Evolutionary conservation across 192 early-diverging fungal species (phyloP).

Genomic region (Paraglomus brasilianum): DNA sequence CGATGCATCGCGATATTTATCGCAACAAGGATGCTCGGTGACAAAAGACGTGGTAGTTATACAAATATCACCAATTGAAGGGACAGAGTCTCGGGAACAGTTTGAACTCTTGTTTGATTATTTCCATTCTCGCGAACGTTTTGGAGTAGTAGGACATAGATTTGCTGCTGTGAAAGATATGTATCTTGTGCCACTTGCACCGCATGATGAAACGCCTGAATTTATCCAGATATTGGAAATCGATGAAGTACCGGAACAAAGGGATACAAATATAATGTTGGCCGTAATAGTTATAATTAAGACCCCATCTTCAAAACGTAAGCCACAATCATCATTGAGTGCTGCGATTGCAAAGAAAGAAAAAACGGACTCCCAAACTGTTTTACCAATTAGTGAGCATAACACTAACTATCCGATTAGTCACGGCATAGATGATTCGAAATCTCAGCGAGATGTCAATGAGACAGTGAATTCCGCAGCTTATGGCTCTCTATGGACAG

Average conservation of each 20-base stretch:
- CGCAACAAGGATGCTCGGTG: conserved; percentile 47
- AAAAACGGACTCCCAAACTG: background rate
- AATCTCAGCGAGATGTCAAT: no score
- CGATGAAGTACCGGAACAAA: conserved; percentile 33
- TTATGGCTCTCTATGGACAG: no score
- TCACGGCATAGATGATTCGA: no score
- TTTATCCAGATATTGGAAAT: conserved; percentile 54
- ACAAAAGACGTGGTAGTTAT: conserved; percentile 65
- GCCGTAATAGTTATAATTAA: conserved; percentile 27
- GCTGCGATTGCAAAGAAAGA: background rate
- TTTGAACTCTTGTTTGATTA: conserved; percentile 58
- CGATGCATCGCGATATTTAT: conserved; percentile 56
- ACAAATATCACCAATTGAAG: conserved; percentile 47
- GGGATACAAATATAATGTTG: conserved; percentile 26
- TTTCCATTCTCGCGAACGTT: conserved; percentile 57
- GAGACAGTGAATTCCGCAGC: no score
- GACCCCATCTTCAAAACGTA: conserved; percentile 23
- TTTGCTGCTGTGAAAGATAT: conserved; percentile 70
- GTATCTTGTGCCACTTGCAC: conserved; percentile 66
- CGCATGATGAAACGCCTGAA: conserved; percentile 51
- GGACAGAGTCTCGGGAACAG: conserved; percentile 33
- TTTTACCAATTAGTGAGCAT: no score
- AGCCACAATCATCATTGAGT: background rate
- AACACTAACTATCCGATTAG: no score
- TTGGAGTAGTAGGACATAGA: conserved; percentile 67